Base-by-base conservation (phyloP, 495 filamentous ascomycete species). In the Neurospora cerealis region DNA sequence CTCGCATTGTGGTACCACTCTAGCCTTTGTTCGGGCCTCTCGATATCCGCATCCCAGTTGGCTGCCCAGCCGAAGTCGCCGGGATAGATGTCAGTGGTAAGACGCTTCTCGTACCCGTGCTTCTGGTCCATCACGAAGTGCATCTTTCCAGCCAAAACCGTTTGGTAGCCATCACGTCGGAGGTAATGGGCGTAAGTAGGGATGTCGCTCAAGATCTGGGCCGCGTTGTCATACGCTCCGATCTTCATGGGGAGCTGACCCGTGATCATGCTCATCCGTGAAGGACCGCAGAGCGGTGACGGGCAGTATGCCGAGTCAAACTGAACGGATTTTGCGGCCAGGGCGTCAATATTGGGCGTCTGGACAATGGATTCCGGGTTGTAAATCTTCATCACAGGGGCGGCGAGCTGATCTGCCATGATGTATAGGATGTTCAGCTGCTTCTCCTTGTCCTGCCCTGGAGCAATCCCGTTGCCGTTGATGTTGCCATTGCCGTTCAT, bases 1-100 rank as follows among this genome's bases (percentile, higher is more conserved):
- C 91, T 91, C 82, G 93, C 93, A 83, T 96, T 96, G 84, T 97
- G 93, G 77, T 95, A 96, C 90, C 92, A 97, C 82, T 97, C 93
- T 54, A 91, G 88, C 69, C 93, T 87, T 37, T 90, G 89, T 44
- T 96, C 92, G 17, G 93, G 93, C 74, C 92, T 87, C 28, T 66
- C 54, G 13, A 66, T 66, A 9, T 66, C 15, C 54, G 54, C 54
- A 80, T 97, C 93, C 93, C 93, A 97, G 79, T 95, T 92, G 72
- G 95, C 93, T 5, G 88, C 89, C 93, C 93, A 97, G 72, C 93
- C 93, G 78, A 94, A 91, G 78, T 97, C 93, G 54, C 91, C 93
- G 4, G 93, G 93, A 80, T 97, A 97, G 77, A 97, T 96, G 80
- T 97, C 93, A 73, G 88, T 91, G n/a, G 93, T 97, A 76, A 97